Conservation (phyloP, 345 rosid species). For the Gossypium anomalum region DNA sequence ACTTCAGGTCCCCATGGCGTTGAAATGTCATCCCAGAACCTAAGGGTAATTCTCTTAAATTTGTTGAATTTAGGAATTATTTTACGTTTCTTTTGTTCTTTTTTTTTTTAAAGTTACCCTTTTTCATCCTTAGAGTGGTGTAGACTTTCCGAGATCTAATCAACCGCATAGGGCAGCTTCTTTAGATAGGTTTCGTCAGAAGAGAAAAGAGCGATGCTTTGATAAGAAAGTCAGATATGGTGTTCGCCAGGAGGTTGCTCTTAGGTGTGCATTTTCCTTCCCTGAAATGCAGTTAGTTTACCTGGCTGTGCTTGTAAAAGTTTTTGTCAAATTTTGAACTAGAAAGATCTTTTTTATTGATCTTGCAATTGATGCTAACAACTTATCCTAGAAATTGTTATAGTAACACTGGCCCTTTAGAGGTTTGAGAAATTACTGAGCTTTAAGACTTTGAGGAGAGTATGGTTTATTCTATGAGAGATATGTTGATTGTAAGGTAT, state of each 20-base stretch:
- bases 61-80: background rate
- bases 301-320: background rate
- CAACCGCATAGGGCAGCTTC: conserved; percentile 92
- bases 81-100: background rate
- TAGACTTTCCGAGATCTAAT: conserved; percentile 61
- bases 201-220: conserved; percentile 88
- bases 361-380: background rate
- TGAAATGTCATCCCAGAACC: conserved; percentile 52
- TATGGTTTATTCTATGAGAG: background rate
- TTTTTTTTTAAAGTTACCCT: conserved; percentile 6
- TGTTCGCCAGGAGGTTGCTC: conserved; percentile 97
- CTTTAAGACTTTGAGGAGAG: background rate
- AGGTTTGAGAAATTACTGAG: conserved; percentile 2
- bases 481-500: background rate
- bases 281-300: background rate
- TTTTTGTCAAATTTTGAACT: conserved; percentile 8
- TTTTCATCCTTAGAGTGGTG: conserved; percentile 35
- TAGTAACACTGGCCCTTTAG: background rate
- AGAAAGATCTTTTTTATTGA: background rate
- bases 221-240: conserved; percentile 92
- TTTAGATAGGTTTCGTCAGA: conserved; percentile 80
- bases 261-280: conserved; percentile 44
- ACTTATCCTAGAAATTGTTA: background rate
- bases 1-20: conserved; percentile 53
- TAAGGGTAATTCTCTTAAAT: conserved; percentile 37